Conservation (phyloP, 176 grass and related monocot genomes). For the Triticum monococcum region DNA sequence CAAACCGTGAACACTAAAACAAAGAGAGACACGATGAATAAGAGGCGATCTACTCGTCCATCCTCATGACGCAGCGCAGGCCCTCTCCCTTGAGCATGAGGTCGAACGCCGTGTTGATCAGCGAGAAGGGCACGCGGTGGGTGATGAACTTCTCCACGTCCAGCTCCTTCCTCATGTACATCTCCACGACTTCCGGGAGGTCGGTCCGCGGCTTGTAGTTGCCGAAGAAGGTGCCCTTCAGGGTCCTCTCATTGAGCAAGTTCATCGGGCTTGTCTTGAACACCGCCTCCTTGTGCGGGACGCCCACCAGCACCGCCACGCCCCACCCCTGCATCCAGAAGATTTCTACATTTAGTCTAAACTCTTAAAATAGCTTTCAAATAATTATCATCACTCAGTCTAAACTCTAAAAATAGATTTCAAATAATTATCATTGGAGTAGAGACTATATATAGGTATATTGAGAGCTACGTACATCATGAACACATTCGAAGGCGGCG, state of each 20-base stretch:
- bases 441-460: neutral
- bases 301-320: slow-evolving; percentile 76
- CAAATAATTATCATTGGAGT: no score
- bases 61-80: slow-evolving; percentile 79
- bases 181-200: slow-evolving; percentile 75
- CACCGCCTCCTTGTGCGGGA: slow-evolving; percentile 66
- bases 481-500: slow-evolving; percentile 77
- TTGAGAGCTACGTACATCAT: slow-evolving; percentile 44
- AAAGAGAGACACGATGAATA: neutral
- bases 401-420: neutral
- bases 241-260: slow-evolving; percentile 76
- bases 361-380: neutral
- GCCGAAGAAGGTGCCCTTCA: slow-evolving; percentile 93
- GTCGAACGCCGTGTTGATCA: slow-evolving; percentile 95
- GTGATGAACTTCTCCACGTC: slow-evolving; percentile 98
- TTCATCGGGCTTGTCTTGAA: slow-evolving; percentile 84
- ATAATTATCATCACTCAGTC: neutral
- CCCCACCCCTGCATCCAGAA: slow-evolving; percentile 62
- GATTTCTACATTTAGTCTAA: neutral
- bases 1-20: neutral
- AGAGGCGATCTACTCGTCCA: slow-evolving; percentile 44
- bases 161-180: slow-evolving; percentile 89
- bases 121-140: slow-evolving; percentile 69
- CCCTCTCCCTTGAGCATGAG: slow-evolving; percentile 82
- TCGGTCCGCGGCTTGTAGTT: slow-evolving; percentile 79